Evolutionary conservation across 2,329 filamentous ascomycete species (phyloP).

Genomic region (Myriosclerotinia duriaeana): DNA sequence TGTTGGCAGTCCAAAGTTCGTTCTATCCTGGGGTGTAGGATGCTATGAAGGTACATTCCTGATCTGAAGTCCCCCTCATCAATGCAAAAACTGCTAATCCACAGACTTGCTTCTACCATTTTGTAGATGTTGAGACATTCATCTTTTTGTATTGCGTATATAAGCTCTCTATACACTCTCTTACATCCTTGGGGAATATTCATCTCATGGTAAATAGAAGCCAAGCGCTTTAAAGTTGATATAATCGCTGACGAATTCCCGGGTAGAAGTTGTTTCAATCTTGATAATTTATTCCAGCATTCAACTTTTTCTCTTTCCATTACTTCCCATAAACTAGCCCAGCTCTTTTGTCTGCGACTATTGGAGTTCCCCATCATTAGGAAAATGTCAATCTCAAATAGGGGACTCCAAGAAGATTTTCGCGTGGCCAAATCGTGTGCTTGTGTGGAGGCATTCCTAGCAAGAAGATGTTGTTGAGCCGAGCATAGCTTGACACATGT

Average conservation of each 20-base stretch:
- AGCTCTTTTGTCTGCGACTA: rapidly evolving
- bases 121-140: background rate
- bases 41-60: background rate
- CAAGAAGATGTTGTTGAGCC: background rate
- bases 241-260: background rate
- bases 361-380: rapidly evolving
- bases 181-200: no score
- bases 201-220: background rate
- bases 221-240: background rate
- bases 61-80: background rate
- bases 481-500: background rate
- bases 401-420: background rate
- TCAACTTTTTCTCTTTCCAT: background rate
- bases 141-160: background rate
- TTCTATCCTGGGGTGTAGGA: background rate
- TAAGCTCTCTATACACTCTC: no score
- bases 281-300: background rate
- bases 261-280: background rate
- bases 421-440: background rate
- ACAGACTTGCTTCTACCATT: background rate
- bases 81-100: background rate
- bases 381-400: background rate
- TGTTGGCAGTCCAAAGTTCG: background rate
- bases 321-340: background rate
- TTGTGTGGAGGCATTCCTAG: background rate